These are phyloP conservation scores for Emmonsiellopsis sp. DNA, from an alignment of 2,329 filamentous ascomycete genomes.

Conservation along the genomic window DNA sequence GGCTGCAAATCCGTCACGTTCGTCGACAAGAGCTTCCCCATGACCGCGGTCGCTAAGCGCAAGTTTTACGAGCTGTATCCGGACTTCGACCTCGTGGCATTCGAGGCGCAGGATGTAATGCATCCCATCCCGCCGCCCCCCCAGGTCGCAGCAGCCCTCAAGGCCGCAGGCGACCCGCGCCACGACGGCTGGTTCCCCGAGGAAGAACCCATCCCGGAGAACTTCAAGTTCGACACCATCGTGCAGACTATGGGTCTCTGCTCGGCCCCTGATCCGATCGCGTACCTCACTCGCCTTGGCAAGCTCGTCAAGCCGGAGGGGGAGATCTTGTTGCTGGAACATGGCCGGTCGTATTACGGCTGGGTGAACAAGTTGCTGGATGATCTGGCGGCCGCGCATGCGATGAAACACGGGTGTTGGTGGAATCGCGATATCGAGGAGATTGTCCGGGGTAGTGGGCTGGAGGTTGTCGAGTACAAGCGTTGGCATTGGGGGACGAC, in stretches of 20 bases:
- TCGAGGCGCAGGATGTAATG: slow-evolving; percentile 28
- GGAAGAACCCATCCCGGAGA: slow-evolving; percentile 5
- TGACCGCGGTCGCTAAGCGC: slow-evolving; percentile 36
- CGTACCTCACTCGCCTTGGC: slow-evolving; percentile 31
- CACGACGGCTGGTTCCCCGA: neutral
- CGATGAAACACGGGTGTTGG: slow-evolving; percentile 43
- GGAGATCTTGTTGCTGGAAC: slow-evolving; percentile 39
- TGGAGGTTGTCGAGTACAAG: slow-evolving; percentile 38
- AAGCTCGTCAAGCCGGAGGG: slow-evolving; percentile 32
- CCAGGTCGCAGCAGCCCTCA: neutral
- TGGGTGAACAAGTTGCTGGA: slow-evolving; percentile 41
- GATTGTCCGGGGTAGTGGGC: slow-evolving; percentile 37
- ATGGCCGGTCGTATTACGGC: slow-evolving; percentile 37
- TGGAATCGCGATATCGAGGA: slow-evolving; percentile 43
- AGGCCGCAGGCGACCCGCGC: neutral
- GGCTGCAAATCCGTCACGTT: slow-evolving; percentile 36
- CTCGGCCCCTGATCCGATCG: slow-evolving; percentile 35
- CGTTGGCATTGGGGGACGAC: slow-evolving; percentile 41
- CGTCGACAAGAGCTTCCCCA: slow-evolving; percentile 39
- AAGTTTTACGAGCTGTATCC: slow-evolving; percentile 33
- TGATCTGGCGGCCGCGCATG: slow-evolving; percentile 37
- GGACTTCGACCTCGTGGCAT: slow-evolving; percentile 21
- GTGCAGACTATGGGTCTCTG: slow-evolving; percentile 44
- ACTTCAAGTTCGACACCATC: slow-evolving; percentile 34
- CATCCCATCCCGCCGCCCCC: slow-evolving; percentile 15